A percentile compares a stretch with the other conserved stretches of the same genome.
Evolutionary conservation across 1,139 yeast species (phyloP).

Genomic region (Keqinozyma sinolaborantium): DNA sequence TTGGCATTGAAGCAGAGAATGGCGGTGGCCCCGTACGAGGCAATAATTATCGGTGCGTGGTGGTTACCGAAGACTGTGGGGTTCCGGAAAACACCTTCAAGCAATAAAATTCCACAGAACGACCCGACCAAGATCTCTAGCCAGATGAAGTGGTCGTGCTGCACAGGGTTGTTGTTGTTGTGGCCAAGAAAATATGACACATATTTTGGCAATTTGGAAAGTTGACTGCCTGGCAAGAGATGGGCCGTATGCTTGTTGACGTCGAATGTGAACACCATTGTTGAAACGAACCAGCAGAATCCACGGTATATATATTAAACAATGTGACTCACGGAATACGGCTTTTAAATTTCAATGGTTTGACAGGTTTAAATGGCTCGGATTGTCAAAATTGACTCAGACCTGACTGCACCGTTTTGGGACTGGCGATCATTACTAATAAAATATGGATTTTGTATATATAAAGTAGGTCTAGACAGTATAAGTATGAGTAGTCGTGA

Average conservation of each 20-base stretch:
- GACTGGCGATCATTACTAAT: too few relatives aligned
- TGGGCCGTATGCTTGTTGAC: constrained; percentile 29
- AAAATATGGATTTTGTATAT: too few relatives aligned
- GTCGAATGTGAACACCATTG: constrained; percentile 41
- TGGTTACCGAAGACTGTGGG: constrained; percentile 42
- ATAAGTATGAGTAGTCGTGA: constrained; percentile 3
- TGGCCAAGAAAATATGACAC: constrained; percentile 31
- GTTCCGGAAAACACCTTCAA: constrained; percentile 49
- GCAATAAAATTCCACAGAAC: constrained; percentile 49
- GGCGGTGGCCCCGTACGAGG: constrained; percentile 67
- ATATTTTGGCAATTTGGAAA: constrained; percentile 24
- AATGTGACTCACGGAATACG: too few relatives aligned
- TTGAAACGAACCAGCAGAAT: too few relatives aligned
- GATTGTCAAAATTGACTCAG: too few relatives aligned
- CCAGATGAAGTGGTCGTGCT: constrained; percentile 41
- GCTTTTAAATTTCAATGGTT: neutral
- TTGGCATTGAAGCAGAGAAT: constrained; percentile 57
- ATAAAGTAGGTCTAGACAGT: constrained; percentile 1
- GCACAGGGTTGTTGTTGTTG: constrained; percentile 18
- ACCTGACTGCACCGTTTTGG: too few relatives aligned
- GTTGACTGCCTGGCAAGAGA: constrained; percentile 26
- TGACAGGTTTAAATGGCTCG: too few relatives aligned
- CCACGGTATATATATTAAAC: too few relatives aligned
- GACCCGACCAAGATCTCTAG: constrained; percentile 44
- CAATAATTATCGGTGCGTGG: constrained; percentile 54